Evolutionary conservation across 2,329 filamentous ascomycete species (phyloP).

Genomic region (Dryadomyces quercus-mongolicae): DNA sequence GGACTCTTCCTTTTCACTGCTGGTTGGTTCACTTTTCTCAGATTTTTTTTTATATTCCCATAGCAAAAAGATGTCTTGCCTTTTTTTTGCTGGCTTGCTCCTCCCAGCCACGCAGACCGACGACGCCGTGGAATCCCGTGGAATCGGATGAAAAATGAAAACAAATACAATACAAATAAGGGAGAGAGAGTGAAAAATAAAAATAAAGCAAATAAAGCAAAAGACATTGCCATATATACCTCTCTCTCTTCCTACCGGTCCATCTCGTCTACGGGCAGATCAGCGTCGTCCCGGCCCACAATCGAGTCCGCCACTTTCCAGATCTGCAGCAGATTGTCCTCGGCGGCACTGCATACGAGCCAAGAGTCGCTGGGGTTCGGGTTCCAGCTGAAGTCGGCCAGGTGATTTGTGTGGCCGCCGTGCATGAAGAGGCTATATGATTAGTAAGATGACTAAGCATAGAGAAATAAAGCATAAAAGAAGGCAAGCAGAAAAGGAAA

Average conservation of each 20-base stretch:
- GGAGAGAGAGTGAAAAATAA: background rate
- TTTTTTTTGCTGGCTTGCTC: background rate
- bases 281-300: conserved; percentile 63
- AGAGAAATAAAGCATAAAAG: background rate
- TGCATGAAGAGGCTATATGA: conserved; percentile 83
- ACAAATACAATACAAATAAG: background rate
- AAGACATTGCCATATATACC: background rate
- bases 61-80: background rate
- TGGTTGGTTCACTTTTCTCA: too few relatives aligned
- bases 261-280: conserved; percentile 66
- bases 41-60: background rate
- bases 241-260: conserved; percentile 36
- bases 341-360: conserved; percentile 89
- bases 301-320: conserved; percentile 82
- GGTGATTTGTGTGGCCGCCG: conserved; percentile 90
- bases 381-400: conserved; percentile 98
- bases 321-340: conserved; percentile 93
- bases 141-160: background rate
- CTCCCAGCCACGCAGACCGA: background rate
- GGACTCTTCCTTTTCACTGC: too few relatives aligned
- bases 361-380: conserved; percentile 87
- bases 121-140: background rate
- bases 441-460: conserved; percentile 37
- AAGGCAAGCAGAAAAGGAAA: background rate
- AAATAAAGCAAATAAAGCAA: too few relatives aligned